A percentile compares a stretch with the other conserved stretches of the same genome.
Conservation (phyloP, 2,329 filamentous ascomycete species). For the Sclerotiophoma versabilis region DNA sequence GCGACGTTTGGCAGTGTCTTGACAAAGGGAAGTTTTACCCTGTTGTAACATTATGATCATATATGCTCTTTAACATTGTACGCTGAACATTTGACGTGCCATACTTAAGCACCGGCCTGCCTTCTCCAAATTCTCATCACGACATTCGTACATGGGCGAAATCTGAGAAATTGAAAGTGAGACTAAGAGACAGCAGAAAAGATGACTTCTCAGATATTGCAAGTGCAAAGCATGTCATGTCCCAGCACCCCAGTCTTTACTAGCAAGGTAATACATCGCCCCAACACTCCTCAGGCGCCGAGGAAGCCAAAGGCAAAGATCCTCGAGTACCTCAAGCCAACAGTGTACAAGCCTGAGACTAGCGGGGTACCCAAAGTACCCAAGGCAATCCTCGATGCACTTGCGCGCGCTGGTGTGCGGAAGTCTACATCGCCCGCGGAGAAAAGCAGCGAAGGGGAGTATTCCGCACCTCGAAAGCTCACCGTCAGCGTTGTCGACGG, state of each 20-base stretch:
- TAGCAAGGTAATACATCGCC: neutral
- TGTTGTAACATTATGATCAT: no score
- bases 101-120: no score
- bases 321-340: neutral
- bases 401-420: neutral
- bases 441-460: neutral
- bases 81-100: no score
- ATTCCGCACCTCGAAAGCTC: neutral
- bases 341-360: neutral
- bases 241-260: neutral
- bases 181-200: no score
- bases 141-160: no score
- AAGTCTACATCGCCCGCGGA: neutral
- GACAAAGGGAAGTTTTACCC: no score
- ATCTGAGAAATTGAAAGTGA: no score
- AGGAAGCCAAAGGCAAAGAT: neutral
- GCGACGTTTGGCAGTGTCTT: no score
- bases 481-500: constrained; percentile 2
- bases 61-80: no score
- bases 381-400: neutral
- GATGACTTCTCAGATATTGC: neutral
- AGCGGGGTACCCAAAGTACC: neutral
- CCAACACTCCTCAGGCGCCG: neutral
- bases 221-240: neutral
- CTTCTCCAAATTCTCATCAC: no score